phyloP scores from a whole-genome alignment of 2,329 filamentous ascomycete species.

The Cyclaneusma minus region DNA sequence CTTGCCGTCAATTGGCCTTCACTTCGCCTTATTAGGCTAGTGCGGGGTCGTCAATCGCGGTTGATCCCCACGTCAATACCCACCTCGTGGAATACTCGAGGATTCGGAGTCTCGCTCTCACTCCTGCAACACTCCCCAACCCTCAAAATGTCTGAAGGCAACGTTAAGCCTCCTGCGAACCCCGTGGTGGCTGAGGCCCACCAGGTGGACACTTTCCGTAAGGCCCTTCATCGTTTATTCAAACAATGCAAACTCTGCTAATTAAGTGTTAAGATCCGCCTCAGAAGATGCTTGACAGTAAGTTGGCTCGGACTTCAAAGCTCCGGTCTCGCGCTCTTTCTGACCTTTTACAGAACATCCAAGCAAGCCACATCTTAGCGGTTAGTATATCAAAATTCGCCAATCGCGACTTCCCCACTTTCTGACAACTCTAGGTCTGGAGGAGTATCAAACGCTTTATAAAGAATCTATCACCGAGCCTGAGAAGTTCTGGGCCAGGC shows the following conservation, averaged over 20 bases:
- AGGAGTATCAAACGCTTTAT: conserved; percentile 54
- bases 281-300: conserved; percentile 53
- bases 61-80: background rate
- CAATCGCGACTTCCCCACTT: background rate
- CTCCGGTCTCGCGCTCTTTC: conserved; percentile 1
- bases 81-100: background rate
- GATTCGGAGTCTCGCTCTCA: background rate
- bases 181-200: conserved; percentile 62
- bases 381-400: conserved; percentile 26
- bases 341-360: conserved; percentile 41
- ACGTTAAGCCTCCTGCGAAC: conserved; percentile 22
- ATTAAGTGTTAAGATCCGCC: conserved; percentile 35
- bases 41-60: background rate
- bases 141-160: conserved; percentile 29
- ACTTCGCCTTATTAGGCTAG: background rate
- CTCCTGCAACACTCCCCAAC: background rate
- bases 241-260: conserved; percentile 13
- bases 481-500: conserved; percentile 74
- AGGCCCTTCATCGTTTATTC: conserved; percentile 17
- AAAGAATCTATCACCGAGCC: conserved; percentile 82
- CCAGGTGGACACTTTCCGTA: conserved; percentile 58
- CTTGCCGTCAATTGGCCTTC: background rate
- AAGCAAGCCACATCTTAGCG: conserved; percentile 49
- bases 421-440: conserved; percentile 30
- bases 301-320: conserved; percentile 16